phyloP scores from a whole-genome alignment of 2,329 filamentous ascomycete genomes.

The Fusarium nisikadoi region DNA sequence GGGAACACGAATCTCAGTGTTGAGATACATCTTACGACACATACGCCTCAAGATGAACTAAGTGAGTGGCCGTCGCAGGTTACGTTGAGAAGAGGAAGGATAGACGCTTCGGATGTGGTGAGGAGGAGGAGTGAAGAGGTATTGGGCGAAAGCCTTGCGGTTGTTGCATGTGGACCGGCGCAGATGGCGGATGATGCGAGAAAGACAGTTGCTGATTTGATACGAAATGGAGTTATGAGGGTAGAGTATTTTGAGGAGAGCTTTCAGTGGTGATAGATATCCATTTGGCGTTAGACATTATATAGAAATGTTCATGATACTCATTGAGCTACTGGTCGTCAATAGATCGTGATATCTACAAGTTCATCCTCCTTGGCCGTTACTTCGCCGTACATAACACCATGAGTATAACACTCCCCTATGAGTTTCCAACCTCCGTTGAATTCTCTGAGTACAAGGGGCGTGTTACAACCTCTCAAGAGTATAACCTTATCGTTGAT shows the following conservation, averaged over 20 bases:
- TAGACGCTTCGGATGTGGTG: constrained; percentile 49
- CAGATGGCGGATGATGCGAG: constrained; percentile 58
- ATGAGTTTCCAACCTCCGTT: neutral
- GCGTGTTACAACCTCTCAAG: neutral
- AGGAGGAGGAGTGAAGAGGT: constrained; percentile 38
- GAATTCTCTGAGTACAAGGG: neutral
- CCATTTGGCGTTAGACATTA: neutral
- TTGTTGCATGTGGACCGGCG: constrained; percentile 58
- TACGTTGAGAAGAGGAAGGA: constrained; percentile 43
- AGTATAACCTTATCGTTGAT: neutral
- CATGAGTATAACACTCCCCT: constrained; percentile 2
- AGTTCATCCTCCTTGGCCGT: neutral
- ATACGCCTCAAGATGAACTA: constrained; percentile 6
- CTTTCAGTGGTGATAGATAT: constrained; percentile 53
- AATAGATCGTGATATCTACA: neutral
- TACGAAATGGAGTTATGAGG: constrained; percentile 41
- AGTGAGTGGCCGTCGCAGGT: constrained; percentile 34
- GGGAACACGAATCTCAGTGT: constrained; percentile 47
- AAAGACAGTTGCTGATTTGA: constrained; percentile 47
- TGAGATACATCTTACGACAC: constrained; percentile 51
- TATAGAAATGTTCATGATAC: neutral
- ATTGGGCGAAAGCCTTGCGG: constrained; percentile 47
- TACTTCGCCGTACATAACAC: constrained; percentile 5
- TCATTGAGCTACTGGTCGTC: neutral
- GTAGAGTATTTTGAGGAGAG: constrained; percentile 58